Percentiles rank a stretch among this genome's conserved stretches.
Evolutionary conservation across 225 moss, liverwort and hornwort genomes (phyloP).

Genomic region (Pleurozium schreberi): DNA sequence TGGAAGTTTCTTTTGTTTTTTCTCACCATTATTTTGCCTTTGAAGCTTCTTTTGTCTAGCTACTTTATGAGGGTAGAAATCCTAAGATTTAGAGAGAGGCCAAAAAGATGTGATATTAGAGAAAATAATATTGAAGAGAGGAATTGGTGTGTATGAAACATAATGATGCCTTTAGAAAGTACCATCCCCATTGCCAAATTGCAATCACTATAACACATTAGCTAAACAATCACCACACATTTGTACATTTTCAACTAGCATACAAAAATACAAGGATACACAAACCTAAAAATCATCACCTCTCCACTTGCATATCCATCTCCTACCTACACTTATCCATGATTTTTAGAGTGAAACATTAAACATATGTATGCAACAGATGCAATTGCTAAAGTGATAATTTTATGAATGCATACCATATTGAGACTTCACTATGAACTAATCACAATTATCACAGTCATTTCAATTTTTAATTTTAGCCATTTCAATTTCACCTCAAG

Average conservation of each 20-base stretch:
- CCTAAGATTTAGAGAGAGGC: rapidly evolving
- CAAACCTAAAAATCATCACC: background rate
- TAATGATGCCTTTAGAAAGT: too few relatives aligned
- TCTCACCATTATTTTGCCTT: background rate
- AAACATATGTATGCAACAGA: rapidly evolving
- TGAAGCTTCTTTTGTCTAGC: background rate
- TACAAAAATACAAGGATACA: background rate
- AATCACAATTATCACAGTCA: background rate
- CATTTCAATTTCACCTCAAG: background rate
- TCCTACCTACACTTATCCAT: background rate
- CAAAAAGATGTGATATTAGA: too few relatives aligned
- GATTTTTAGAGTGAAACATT: background rate
- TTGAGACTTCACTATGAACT: rapidly evolving
- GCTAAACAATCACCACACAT: background rate
- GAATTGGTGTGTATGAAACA: background rate
- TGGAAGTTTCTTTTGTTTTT: background rate
- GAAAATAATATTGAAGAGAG: background rate
- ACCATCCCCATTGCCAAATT: background rate
- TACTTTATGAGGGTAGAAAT: background rate
- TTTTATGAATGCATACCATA: background rate
- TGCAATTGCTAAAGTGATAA: too few relatives aligned
- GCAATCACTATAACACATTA: rapidly evolving
- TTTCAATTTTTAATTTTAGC: background rate
- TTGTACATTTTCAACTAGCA: background rate
- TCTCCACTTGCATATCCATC: too few relatives aligned